Evolutionary conservation across 352 stramenopile species (phyloP), one percentile per base, ranked within the genome.

Genomic region (Phytopythium sindhum): DNA sequence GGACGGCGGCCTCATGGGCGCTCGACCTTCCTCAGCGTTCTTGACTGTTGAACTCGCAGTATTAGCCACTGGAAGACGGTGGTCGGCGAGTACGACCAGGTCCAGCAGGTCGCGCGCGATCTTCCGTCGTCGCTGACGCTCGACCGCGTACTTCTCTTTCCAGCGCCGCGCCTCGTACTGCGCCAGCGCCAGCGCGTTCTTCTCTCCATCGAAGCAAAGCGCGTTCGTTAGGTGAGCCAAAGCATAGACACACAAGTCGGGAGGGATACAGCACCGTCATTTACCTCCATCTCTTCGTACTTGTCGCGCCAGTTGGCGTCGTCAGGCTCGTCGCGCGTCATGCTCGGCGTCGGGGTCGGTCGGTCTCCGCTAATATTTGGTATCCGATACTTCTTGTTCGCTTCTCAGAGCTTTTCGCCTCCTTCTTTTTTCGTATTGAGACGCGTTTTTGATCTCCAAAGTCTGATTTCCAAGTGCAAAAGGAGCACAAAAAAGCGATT

Each of bases 61-160:
- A 21, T 26, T 69, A n/a, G 65, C 45, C 23, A 51, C 67, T 19
- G 62, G 67, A n/a, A 68, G 63, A 7, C 63, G 64, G 14, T 58
- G 64, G 31, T 84, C 80, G 7, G 74, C 66, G 8, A 77, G 64
- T 29, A 77, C 71, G 44, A 91, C 80, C n/a, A 80, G 73, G 57
- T 93, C 78, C 61, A 93, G 57, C 48, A 95, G 69, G 35, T 78
- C 82, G 37, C 77, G 84, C 31, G 81, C 77, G 39, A 89, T 78
- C 60, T 80, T 78, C 56, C 88, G 84, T 6, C 86, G 82, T 5
- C 82, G 77, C 61, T 80, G 70, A 55, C 84, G 88, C 77, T 93
- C 86, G 9, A 78, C 68, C n/a, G 77, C 5, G 56, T 84, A 95
- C 77, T 95, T 92, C 47, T 90, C 80, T 60, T 88, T 91, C 86